Conservation (phyloP, 2,329 filamentous ascomycete species). For the Exserohilum rostratum region DNA sequence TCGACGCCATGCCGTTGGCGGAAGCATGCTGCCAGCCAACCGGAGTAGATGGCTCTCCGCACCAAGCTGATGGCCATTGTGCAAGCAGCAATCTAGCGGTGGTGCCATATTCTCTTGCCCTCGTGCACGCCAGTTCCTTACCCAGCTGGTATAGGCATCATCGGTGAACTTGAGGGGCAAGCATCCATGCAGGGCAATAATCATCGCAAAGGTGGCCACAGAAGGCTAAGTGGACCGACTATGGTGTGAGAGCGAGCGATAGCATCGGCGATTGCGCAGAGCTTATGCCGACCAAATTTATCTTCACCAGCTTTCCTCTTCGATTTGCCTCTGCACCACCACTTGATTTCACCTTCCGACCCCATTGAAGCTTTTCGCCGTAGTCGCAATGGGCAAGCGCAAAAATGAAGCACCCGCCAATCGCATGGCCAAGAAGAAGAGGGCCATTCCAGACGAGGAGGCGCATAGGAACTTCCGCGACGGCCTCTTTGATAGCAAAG, state of each 20-base stretch:
- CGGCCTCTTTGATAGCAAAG: slow-evolving; percentile 47
- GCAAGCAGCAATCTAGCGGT: slow-evolving; percentile 1
- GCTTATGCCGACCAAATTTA: slow-evolving; percentile 24
- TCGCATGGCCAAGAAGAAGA: slow-evolving; percentile 53
- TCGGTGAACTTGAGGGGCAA: slow-evolving; percentile 11
- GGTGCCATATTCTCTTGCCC: not conserved
- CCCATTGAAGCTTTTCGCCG: slow-evolving; percentile 21
- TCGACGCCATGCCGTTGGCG: slow-evolving; percentile 5
- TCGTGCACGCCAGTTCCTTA: not conserved
- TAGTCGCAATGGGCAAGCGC: slow-evolving; percentile 45
- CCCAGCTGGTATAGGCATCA: slow-evolving; percentile 1
- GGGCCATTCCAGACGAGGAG: slow-evolving; percentile 49
- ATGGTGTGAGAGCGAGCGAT: slow-evolving; percentile 21
- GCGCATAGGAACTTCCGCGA: slow-evolving; percentile 48
- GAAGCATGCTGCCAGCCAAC: slow-evolving; percentile 18
- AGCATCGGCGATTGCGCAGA: slow-evolving; percentile 16
- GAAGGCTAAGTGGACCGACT: slow-evolving; percentile 13
- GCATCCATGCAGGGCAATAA: slow-evolving; percentile 4
- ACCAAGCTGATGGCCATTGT: slow-evolving; percentile 3
- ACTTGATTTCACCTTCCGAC: slow-evolving; percentile 23
- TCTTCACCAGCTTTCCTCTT: slow-evolving; percentile 12
- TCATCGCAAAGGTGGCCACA: slow-evolving; percentile 6
- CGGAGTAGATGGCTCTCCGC: slow-evolving; percentile 23
- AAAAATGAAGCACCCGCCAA: slow-evolving; percentile 49
- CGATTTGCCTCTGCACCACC: slow-evolving; percentile 6